Evolutionary conservation across 2,329 filamentous ascomycete species (phyloP).

Genomic region (Aureobasidium namibiae): DNA sequence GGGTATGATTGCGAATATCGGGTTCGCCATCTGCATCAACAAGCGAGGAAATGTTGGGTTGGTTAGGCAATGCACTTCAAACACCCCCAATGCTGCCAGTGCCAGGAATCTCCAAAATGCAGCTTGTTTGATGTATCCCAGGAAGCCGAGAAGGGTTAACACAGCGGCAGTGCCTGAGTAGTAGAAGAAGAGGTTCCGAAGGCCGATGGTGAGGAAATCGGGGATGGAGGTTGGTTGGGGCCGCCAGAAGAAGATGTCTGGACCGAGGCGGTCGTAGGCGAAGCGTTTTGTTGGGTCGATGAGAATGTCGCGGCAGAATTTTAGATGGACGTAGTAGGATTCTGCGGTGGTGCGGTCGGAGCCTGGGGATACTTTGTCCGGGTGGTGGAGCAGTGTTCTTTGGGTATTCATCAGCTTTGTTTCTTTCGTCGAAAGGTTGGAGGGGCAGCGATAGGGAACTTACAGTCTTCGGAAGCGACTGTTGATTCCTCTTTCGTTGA

Average conservation of each 20-base stretch:
- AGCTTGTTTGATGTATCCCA: conserved; percentile 62
- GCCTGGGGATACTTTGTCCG: conserved; percentile 61
- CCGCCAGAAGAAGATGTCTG: conserved; percentile 58
- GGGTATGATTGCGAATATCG: conserved; percentile 33
- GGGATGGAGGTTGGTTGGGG: conserved; percentile 54
- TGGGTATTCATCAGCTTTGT: neutral
- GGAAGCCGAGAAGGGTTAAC: conserved; percentile 53
- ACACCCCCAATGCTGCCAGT: conserved; percentile 45
- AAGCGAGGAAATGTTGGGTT: conserved; percentile 39
- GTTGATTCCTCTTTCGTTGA: conserved; percentile 70
- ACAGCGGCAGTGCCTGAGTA: conserved; percentile 50
- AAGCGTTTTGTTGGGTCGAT: conserved; percentile 69
- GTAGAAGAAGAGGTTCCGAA: conserved; percentile 53
- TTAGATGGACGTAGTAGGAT: conserved; percentile 69
- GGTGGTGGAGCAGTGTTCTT: conserved; percentile 57
- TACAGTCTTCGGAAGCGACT: conserved; percentile 69
- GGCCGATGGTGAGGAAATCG: conserved; percentile 64
- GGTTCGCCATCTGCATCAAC: conserved; percentile 41
- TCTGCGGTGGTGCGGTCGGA: conserved; percentile 34
- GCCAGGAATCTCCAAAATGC: conserved; percentile 47
- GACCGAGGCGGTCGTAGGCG: conserved; percentile 84
- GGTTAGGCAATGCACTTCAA: conserved; percentile 52
- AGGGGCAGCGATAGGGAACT: conserved; percentile 13
- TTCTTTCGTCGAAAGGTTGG: neutral
- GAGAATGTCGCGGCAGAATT: conserved; percentile 74